Evolutionary conservation across 495 filamentous ascomycete genomes (phyloP).

Genomic region (Neurospora africana): DNA sequence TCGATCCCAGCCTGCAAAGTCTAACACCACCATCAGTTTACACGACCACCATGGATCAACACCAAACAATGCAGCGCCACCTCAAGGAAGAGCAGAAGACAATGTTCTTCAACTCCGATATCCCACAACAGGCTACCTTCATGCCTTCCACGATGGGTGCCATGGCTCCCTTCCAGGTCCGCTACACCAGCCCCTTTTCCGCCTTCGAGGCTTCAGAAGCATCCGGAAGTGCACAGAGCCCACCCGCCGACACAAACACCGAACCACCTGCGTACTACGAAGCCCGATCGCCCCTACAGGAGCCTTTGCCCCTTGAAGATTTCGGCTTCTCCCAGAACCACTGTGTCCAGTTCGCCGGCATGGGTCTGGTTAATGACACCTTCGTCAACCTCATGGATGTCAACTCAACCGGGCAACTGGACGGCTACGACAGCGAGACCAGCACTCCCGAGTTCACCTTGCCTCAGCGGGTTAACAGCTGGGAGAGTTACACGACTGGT

Average conservation of each 20-base stretch:
- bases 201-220: conserved; percentile 25
- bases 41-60: conserved; percentile 2
- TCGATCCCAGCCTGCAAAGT: conserved; percentile 16
- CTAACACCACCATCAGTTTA: not conserved
- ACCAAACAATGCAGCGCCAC: conserved; percentile 17
- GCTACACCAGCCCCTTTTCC: conserved; percentile 25
- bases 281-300: conserved; percentile 22
- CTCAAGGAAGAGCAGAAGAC: conserved; percentile 19
- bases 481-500: conserved; percentile 11
- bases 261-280: conserved; percentile 23
- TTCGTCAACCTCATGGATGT: conserved; percentile 32
- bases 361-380: conserved; percentile 14
- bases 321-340: conserved; percentile 8
- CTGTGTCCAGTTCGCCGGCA: conserved; percentile 17
- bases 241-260: conserved; percentile 22
- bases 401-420: conserved; percentile 22
- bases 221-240: conserved; percentile 26
- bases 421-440: conserved; percentile 22
- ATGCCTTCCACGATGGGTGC: conserved; percentile 9
- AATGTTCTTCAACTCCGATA: conserved; percentile 14
- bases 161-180: conserved; percentile 11
- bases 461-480: conserved; percentile 5
- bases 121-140: conserved; percentile 2
- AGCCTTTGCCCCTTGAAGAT: conserved; percentile 7
- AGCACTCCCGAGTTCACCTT: conserved; percentile 8